These are phyloP conservation scores for Trypanosoma scelopori DNA, from an alignment of 208 protist species.

Conservation along the genomic window DNA sequence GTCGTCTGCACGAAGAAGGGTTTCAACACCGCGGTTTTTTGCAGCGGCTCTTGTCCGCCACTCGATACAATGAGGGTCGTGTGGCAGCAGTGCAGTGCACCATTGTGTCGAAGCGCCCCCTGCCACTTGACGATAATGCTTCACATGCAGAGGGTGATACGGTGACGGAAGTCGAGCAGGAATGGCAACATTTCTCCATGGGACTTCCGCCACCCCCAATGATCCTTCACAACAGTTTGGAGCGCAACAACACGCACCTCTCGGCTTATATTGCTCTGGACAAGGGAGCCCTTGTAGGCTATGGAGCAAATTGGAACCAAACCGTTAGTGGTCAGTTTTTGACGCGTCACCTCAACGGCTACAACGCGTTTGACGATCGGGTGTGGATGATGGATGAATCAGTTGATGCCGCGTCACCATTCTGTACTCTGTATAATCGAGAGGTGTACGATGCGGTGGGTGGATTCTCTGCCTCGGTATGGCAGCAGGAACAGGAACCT, in stretches of 20 bases:
- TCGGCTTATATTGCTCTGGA: constrained; percentile 14
- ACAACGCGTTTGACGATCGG: constrained; percentile 26
- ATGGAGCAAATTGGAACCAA: constrained; percentile 6
- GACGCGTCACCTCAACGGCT: constrained; percentile 22
- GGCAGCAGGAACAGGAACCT: not conserved
- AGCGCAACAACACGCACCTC: not conserved
- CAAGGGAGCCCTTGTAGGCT: constrained; percentile 24
- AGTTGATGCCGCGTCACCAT: constrained; percentile 31
- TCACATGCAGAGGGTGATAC: not conserved
- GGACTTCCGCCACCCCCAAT: not conserved
- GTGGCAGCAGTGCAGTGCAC: constrained; percentile 39
- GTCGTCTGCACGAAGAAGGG: not conserved
- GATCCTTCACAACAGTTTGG: not conserved
- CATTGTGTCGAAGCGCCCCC: constrained; percentile 4
- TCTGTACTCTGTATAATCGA: constrained; percentile 33
- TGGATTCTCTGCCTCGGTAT: constrained; percentile 13
- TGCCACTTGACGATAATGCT: not conserved
- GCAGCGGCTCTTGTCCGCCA: constrained; percentile 29
- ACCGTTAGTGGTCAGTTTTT: constrained; percentile 24
- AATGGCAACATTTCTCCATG: constrained; percentile 1
- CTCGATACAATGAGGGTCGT: constrained; percentile 32
- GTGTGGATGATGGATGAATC: constrained; percentile 21
- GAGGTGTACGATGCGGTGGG: constrained; percentile 27
- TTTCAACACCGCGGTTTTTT: constrained; percentile 10
- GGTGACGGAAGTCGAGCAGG: not conserved